A percentile compares a stretch with the other conserved stretches of the same genome.
Conservation (phyloP, 2,329 filamentous ascomycete genomes). For the Xylariales sp. region DNA sequence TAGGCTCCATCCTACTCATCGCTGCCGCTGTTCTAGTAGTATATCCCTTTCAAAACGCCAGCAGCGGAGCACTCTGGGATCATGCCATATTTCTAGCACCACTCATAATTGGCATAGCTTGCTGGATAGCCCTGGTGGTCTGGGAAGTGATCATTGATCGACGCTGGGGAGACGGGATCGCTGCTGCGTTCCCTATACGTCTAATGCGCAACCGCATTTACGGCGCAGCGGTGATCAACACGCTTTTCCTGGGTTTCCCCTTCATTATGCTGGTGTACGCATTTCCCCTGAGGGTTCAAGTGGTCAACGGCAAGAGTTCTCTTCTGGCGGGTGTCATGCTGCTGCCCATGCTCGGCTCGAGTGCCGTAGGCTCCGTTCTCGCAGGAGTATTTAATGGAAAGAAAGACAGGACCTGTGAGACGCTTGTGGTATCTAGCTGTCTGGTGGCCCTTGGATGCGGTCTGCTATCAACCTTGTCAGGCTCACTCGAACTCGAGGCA, state of each 20-base stretch:
- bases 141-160: constrained; percentile 33
- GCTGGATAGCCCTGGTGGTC: constrained; percentile 31
- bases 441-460: constrained; percentile 44
- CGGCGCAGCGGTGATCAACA: constrained; percentile 35
- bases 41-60: constrained; percentile 52
- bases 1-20: constrained; percentile 50
- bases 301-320: constrained; percentile 42
- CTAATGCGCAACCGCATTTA: constrained; percentile 46
- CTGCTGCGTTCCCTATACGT: constrained; percentile 42
- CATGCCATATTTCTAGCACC: constrained; percentile 37
- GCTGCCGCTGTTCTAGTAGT: constrained; percentile 50
- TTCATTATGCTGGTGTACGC: constrained; percentile 45
- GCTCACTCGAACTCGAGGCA: constrained; percentile 30
- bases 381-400: constrained; percentile 38
- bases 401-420: constrained; percentile 38
- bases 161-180: constrained; percentile 26
- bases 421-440: constrained; percentile 34
- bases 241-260: constrained; percentile 45
- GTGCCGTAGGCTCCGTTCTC: constrained; percentile 39
- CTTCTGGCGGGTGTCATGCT: constrained; percentile 46
- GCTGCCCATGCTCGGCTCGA: constrained; percentile 47
- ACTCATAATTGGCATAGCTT: constrained; percentile 31
- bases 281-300: constrained; percentile 45
- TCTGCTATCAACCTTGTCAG: constrained; percentile 37
- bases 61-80: constrained; percentile 37